Conservation (phyloP, 225 moss, liverwort and hornwort species). For the Pseudisothecium myosuroides region DNA sequence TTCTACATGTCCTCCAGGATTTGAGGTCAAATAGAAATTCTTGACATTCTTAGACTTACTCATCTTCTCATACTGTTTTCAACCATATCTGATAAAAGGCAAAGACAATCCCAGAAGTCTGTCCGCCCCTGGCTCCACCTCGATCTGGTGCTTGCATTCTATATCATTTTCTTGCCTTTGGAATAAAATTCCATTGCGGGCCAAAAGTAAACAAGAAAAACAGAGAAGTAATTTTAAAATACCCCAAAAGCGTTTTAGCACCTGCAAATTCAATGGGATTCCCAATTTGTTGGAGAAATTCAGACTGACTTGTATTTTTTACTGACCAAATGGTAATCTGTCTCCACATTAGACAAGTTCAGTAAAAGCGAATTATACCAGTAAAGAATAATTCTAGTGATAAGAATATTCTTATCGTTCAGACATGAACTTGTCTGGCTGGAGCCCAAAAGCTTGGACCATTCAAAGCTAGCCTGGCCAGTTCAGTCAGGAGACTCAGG, state of each 20-base stretch:
- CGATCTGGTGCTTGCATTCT: background rate
- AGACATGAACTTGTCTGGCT: background rate
- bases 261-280: background rate
- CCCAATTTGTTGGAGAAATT: background rate
- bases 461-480: background rate
- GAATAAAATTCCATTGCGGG: background rate
- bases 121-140: background rate
- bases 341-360: background rate
- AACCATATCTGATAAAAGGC: background rate
- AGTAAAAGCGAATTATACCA: background rate
- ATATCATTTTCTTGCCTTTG: background rate
- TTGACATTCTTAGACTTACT: background rate
- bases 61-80: background rate
- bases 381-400: background rate
- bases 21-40: background rate
- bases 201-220: background rate
- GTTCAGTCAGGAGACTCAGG: too few species aligned
- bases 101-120: background rate
- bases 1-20: background rate
- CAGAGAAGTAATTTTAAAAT: background rate
- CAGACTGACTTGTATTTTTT: background rate
- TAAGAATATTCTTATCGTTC: background rate
- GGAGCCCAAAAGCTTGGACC: background rate
- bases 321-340: background rate
- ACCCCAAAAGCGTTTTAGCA: too few species aligned